Evolutionary conservation across 1,284 basidiomycete genomes (phyloP), one percentile per base, ranked within the genome.

Genomic region (Cerioporus squamosus): DNA sequence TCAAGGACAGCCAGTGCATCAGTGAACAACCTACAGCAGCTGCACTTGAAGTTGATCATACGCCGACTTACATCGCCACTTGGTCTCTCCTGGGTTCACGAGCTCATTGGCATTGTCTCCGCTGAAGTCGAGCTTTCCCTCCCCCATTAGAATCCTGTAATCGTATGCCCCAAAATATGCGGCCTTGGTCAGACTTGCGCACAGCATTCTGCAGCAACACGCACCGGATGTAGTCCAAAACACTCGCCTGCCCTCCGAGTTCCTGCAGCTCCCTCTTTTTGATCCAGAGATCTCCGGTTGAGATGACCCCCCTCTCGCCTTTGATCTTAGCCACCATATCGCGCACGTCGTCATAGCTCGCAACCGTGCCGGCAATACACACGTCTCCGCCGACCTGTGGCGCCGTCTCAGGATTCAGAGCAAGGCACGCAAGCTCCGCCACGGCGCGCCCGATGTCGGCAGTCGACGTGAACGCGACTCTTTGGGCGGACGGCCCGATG

Each of bases 361-460:
- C 23, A 20, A 51, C 23, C 24, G 51, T 38, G 17, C 68, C 63
- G 1, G 62, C 59, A 29, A 65, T 60, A 9, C 52, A 63, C 24
- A 66, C 49, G 29, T 66, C 48, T 12, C 63, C 61, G 12, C 63
- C 61, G 10, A 70, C 62, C 2, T 50, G 53, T 3, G 50, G 10
- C n/a, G 57, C 60, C 2, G 54, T 56, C 14, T 40, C 47, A 2
- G 53, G 55, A 20, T 53, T 31, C 36, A 65, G 53, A 5, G 61
- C 57, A 14, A 67, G 63, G 40, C 63, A 46, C 3, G 65, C 55
- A 29, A 68, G 60, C 38, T 63, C 57, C 9, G 66, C 68, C 20
- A 65, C 53, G 4, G 62, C 42, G 15, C 61, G 55, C 15, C 59
- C 68, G 33, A 68, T 64, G 56, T 70, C 69, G 17, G 33, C 33